Conservation (phyloP, 169 alveolate genomes). For the Blepharisma undulans region DNA sequence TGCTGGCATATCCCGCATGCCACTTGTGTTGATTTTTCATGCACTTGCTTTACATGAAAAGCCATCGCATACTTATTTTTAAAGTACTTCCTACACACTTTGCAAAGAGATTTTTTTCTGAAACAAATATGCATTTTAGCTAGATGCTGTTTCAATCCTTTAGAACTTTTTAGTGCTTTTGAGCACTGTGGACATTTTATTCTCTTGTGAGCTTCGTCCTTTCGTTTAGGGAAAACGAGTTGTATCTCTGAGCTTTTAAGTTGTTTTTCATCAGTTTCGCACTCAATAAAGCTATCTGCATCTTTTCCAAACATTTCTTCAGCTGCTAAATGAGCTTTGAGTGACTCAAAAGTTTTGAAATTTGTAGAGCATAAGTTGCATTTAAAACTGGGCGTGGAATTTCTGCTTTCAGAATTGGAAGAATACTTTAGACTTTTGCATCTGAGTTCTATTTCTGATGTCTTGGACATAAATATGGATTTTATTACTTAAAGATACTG, state of each 20-base stretch:
- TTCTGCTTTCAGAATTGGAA: not conserved
- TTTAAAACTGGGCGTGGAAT: not conserved
- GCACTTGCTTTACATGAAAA: slow-evolving; percentile 26
- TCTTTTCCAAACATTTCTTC: not conserved
- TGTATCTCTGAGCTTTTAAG: not conserved
- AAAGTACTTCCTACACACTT: not conserved
- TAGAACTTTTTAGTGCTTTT: not conserved
- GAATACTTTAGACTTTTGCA: not conserved
- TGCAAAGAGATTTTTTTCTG: not conserved
- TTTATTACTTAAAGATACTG: not conserved
- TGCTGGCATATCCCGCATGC: not conserved
- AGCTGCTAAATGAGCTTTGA: not conserved
- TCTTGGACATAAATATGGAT: not conserved
- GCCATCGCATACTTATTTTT: not conserved
- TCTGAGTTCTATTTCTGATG: not conserved
- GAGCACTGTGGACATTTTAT: too few relatives aligned
- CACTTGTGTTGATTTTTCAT: slow-evolving; percentile 4
- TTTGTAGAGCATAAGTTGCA: not conserved
- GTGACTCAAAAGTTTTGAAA: not conserved
- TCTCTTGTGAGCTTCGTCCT: too few relatives aligned
- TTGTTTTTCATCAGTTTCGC: not conserved
- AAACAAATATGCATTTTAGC: not conserved
- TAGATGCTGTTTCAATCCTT: not conserved
- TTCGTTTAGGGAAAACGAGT: too few relatives aligned
- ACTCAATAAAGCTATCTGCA: not conserved